Conservation (phyloP, 768 basidiomycete species). For the Psilocybe azurescens region DNA sequence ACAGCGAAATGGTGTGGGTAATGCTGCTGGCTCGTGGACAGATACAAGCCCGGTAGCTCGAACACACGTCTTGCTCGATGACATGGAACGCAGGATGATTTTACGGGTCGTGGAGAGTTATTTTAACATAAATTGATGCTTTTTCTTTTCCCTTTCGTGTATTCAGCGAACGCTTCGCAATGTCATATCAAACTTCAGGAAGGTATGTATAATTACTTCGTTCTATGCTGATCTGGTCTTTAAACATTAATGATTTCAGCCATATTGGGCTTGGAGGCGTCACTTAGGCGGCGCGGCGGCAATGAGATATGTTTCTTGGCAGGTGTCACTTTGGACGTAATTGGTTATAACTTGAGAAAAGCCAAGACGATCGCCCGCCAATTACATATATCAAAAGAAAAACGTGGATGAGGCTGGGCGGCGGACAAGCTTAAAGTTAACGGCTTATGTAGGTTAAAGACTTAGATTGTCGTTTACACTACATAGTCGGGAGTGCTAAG, state of each 20-base stretch:
- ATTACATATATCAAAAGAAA: background rate
- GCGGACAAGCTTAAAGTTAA: background rate
- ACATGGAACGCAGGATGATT: constrained; percentile 18
- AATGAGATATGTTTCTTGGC: background rate
- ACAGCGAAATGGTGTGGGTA: background rate
- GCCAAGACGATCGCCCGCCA: background rate
- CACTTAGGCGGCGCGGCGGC: background rate
- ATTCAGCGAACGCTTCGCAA: too few relatives aligned
- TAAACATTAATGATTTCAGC: background rate
- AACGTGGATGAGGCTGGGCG: background rate
- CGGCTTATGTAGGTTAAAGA: background rate
- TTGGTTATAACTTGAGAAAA: background rate
- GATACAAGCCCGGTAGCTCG: background rate
- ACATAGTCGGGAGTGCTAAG: background rate
- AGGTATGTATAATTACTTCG: background rate
- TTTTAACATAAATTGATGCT: background rate
- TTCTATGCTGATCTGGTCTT: background rate
- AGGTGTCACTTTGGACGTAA: background rate
- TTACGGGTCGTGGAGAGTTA: constrained; percentile 18
- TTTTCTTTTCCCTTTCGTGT: too few relatives aligned
- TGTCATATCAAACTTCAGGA: background rate
- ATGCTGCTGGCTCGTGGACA: background rate
- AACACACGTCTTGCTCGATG: constrained; percentile 14
- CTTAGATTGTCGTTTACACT: background rate
- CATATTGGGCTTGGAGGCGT: background rate